Percentiles rank a stretch among this genome's conserved stretches.
Evolutionary conservation across 1,284 basidiomycete species (phyloP).

Genomic region (Prillingera fragicola): DNA sequence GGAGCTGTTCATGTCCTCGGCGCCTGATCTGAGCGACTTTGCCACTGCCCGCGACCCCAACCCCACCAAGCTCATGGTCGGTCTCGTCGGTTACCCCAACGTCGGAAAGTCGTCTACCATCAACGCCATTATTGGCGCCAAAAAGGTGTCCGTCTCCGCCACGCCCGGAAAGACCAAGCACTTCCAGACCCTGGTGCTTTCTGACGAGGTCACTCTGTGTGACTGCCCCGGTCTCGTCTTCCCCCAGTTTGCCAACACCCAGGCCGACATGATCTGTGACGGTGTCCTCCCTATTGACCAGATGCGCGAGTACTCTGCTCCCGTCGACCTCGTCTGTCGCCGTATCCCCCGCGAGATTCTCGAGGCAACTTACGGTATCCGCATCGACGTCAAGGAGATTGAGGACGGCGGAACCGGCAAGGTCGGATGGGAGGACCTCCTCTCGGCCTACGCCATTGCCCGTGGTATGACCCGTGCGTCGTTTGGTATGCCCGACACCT

Average conservation of each 20-base stretch:
- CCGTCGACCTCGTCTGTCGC: slow-evolving; percentile 70
- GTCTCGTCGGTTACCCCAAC: slow-evolving; percentile 60
- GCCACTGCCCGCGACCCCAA: slow-evolving; percentile 57
- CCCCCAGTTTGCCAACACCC: slow-evolving; percentile 94
- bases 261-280: slow-evolving; percentile 92
- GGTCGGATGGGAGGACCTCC: slow-evolving; percentile 74
- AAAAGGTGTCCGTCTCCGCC: slow-evolving; percentile 95
- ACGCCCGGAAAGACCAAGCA: slow-evolving; percentile 99
- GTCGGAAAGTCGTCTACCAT: slow-evolving; percentile 59
- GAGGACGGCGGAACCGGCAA: slow-evolving; percentile 82
- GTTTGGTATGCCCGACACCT: slow-evolving; percentile 96
- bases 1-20: slow-evolving; percentile 68
- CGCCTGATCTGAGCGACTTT: slow-evolving; percentile 74
- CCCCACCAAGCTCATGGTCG: slow-evolving; percentile 63
- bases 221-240: slow-evolving; percentile 99
- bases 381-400: slow-evolving; percentile 60
- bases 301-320: slow-evolving; percentile 88
- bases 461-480: slow-evolving; percentile 88
- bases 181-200: slow-evolving; percentile 95
- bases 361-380: slow-evolving; percentile 82
- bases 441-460: slow-evolving; percentile 87
- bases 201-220: slow-evolving; percentile 81
- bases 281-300: slow-evolving; percentile 98
- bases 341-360: slow-evolving; percentile 80
- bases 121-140: slow-evolving; percentile 59